Conservation (phyloP, 2,329 filamentous ascomycete genomes). For the Sclerotinia sclerotiorum region DNA sequence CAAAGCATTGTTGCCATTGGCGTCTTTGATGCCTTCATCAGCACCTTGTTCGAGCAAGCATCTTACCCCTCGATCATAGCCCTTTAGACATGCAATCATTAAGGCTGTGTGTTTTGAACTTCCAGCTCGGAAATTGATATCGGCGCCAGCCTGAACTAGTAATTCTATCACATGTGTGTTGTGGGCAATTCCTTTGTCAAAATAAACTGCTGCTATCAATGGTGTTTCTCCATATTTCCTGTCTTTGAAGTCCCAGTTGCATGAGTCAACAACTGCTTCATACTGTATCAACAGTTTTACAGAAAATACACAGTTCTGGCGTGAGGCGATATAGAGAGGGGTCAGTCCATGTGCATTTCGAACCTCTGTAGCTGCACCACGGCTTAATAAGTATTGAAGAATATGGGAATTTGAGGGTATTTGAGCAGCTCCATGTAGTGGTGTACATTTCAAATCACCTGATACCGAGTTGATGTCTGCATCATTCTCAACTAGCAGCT, state of each 20-base stretch:
- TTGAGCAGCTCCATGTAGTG: slow-evolving; percentile 20
- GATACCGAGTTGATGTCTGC: slow-evolving; percentile 15
- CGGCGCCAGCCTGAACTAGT: slow-evolving; percentile 19
- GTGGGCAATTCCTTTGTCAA: slow-evolving; percentile 21
- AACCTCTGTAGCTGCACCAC: slow-evolving; percentile 18
- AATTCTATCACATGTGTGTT: slow-evolving; percentile 22
- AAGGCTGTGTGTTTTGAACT: slow-evolving; percentile 18
- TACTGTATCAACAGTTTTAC: slow-evolving; percentile 15
- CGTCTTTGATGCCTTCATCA: slow-evolving; percentile 5
- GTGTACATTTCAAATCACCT: slow-evolving; percentile 17
- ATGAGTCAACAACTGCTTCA: slow-evolving; percentile 15
- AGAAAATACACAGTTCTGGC: slow-evolving; percentile 21
- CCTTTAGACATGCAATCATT: slow-evolving; percentile 19
- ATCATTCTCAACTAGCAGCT: slow-evolving; percentile 15
- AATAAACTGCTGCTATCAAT: slow-evolving; percentile 23
- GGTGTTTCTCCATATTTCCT: slow-evolving; percentile 22
- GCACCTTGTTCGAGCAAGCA: slow-evolving; percentile 22
- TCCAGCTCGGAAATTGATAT: slow-evolving; percentile 17
- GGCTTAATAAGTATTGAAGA: slow-evolving; percentile 19
- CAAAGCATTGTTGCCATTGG: slow-evolving; percentile 14
- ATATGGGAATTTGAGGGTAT: slow-evolving; percentile 7
- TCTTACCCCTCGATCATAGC: slow-evolving; percentile 19
- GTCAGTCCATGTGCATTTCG: slow-evolving; percentile 20
- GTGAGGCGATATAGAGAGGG: slow-evolving; percentile 21
- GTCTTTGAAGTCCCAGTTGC: slow-evolving; percentile 22